These are phyloP conservation scores for Fusarium sp. DNA, from an alignment of 2,329 filamentous ascomycete genomes.

Conservation along the genomic window DNA sequence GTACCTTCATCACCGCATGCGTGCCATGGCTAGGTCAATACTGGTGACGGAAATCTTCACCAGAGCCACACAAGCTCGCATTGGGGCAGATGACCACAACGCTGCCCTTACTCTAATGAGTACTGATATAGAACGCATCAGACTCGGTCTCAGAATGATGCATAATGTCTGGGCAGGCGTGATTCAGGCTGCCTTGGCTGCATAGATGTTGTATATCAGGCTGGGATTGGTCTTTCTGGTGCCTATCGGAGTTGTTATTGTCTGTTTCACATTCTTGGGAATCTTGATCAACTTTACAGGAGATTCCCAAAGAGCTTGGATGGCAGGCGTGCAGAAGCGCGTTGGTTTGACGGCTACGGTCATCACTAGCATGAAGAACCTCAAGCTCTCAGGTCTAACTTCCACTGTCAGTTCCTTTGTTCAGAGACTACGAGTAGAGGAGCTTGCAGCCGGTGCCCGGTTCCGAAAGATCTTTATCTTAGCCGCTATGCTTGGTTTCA, in stretches of 20 bases:
- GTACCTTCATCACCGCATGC: too few relatives aligned
- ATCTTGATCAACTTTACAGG: slow-evolving; percentile 30
- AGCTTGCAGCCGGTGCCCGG: slow-evolving; percentile 47
- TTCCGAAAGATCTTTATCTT: slow-evolving; percentile 46
- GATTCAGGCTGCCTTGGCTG: slow-evolving; percentile 60
- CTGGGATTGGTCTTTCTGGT: slow-evolving; percentile 63
- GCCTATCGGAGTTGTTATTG: slow-evolving; percentile 61
- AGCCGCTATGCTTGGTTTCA: slow-evolving; percentile 50
- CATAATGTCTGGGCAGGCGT: slow-evolving; percentile 59
- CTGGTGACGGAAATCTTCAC: slow-evolving; percentile 52
- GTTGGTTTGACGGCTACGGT: slow-evolving; percentile 50
- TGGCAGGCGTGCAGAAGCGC: slow-evolving; percentile 53
- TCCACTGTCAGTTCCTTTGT: slow-evolving; percentile 48
- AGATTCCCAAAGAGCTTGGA: slow-evolving; percentile 53
- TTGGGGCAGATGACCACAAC: slow-evolving; percentile 53
- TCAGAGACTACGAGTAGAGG: slow-evolving; percentile 46
- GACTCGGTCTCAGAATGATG: slow-evolving; percentile 51
- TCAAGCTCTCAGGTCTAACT: slow-evolving; percentile 52
- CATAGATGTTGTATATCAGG: slow-evolving; percentile 62
- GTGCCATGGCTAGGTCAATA: too few relatives aligned
- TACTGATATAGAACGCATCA: slow-evolving; percentile 62
- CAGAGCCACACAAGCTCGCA: slow-evolving; percentile 51
- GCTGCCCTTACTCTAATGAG: slow-evolving; percentile 63
- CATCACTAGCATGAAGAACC: slow-evolving; percentile 51
- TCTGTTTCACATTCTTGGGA: slow-evolving; percentile 37